Evolutionary conservation across 1,139 yeast species (phyloP).

Genomic region (Martiniozyma asiatica): DNA sequence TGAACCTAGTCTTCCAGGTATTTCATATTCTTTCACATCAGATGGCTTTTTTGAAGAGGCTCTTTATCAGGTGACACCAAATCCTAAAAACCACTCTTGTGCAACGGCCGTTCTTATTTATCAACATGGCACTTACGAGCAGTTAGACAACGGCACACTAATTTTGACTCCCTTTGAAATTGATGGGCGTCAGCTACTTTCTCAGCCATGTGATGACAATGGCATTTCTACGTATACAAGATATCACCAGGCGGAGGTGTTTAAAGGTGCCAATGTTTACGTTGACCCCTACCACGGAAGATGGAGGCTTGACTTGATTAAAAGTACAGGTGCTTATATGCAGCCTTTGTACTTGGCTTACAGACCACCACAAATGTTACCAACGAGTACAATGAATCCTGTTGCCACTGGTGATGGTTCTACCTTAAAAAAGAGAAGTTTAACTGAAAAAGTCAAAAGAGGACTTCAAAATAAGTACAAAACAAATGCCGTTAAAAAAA

Average conservation of each 20-base stretch:
- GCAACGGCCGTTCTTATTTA: slow-evolving; percentile 70
- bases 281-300: slow-evolving; percentile 79
- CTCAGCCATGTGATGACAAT: slow-evolving; percentile 65
- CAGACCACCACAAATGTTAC: slow-evolving; percentile 91
- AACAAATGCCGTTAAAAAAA: slow-evolving; percentile 56
- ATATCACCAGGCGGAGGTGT: slow-evolving; percentile 55
- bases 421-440: slow-evolving; percentile 14
- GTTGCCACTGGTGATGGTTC: slow-evolving; percentile 37
- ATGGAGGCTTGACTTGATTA: slow-evolving; percentile 59
- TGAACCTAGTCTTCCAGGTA: slow-evolving; percentile 93
- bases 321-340: slow-evolving; percentile 71
- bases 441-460: slow-evolving; percentile 41
- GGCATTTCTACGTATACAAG: slow-evolving; percentile 55
- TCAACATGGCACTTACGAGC: slow-evolving; percentile 79
- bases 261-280: slow-evolving; percentile 43
- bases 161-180: slow-evolving; percentile 62
- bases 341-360: slow-evolving; percentile 88
- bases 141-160: slow-evolving; percentile 55
- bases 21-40: slow-evolving; percentile 80
- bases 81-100: slow-evolving; percentile 68
- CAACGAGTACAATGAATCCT: slow-evolving; percentile 84
- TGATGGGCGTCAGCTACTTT: slow-evolving; percentile 85
- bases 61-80: slow-evolving; percentile 59
- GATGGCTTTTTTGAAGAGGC: slow-evolving; percentile 93
- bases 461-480: slow-evolving; percentile 69